Evolutionary conservation across 2,329 filamentous ascomycete species (phyloP), one percentile per base, ranked within the genome.

Genomic region (Ceratocystis cubensis): DNA sequence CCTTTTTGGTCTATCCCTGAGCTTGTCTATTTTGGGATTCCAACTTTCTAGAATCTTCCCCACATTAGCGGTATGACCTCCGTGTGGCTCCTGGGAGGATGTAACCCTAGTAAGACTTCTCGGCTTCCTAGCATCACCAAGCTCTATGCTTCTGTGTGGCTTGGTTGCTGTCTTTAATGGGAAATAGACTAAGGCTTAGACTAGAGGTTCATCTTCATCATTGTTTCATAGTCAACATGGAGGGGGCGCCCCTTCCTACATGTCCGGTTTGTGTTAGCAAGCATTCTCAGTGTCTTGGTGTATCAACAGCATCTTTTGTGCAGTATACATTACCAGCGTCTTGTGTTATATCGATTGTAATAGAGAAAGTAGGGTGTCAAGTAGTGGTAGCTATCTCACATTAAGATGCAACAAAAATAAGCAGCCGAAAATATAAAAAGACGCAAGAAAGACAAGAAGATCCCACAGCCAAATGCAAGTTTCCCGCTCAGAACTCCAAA

Each of bases 11-110:
- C 7, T 6, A 64, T 46, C 61, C 61, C 62, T 56, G 61, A 50
- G 33, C 17, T 15, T 48, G 59, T 50, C 65, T 66, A 66, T 64
- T 66, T 66, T 61, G 17, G 56, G 61, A 66, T 45, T 7, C 22
- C 5, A 44, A n/a, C 25, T 46, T 66, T 66, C 65, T 66, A 57
- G 65, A 66, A 66, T 59, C 65, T 66, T 66, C 65, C 61, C 46
- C 46, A 37, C 45, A 64, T 33, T 46, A 10, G 41, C 59, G 56
- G 28, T 59, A 33, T 59, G 56, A 3, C 30, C 28, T 37, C 56
- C n/a, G 30, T 37, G 25, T 59, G 56, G 28, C 53, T 15, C 22
- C 10, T 57, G 25, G 22, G 17, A 33, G 56, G 15, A 20, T 59
- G 56, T 20, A 59, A 59, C 56, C 56, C 56, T 59, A 59, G 13